phyloP scores from a whole-genome alignment of 768 basidiomycete species.

The Lentinula edodes region DNA sequence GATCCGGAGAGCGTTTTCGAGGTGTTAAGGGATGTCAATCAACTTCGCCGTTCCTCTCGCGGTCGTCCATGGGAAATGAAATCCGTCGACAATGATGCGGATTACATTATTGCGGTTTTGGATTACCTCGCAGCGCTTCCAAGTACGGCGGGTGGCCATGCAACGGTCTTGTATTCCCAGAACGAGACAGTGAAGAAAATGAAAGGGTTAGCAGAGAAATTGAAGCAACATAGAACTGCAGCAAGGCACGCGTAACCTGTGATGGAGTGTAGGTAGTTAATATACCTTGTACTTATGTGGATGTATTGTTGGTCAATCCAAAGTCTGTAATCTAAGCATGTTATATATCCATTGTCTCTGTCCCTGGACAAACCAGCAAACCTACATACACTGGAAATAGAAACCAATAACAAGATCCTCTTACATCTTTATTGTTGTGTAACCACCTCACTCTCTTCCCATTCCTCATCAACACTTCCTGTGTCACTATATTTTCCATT shows the following conservation, averaged over 20 bases:
- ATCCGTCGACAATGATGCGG: background rate
- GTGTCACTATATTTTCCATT: background rate
- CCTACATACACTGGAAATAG: too few species aligned
- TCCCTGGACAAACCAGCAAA: too few species aligned
- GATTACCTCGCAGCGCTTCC: background rate
- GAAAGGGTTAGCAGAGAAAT: background rate
- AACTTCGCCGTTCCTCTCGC: too few species aligned
- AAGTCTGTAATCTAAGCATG: too few species aligned
- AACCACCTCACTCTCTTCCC: background rate
- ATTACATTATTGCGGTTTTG: background rate
- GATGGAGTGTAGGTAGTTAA: too few species aligned
- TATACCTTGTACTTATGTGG: too few species aligned
- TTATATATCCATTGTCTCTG: too few species aligned
- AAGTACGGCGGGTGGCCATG: background rate
- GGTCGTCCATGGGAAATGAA: background rate
- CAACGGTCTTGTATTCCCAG: background rate
- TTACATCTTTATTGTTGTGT: background rate
- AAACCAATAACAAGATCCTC: too few species aligned
- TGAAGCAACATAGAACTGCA: background rate
- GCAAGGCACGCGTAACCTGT: background rate
- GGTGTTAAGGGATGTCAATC: background rate
- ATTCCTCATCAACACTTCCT: background rate
- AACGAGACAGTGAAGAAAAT: background rate
- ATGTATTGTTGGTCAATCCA: too few species aligned
- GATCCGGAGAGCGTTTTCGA: background rate